These are phyloP conservation scores for Paecilomyces formosus DNA, from an alignment of 2,329 filamentous ascomycete species.

Conservation along the genomic window DNA sequence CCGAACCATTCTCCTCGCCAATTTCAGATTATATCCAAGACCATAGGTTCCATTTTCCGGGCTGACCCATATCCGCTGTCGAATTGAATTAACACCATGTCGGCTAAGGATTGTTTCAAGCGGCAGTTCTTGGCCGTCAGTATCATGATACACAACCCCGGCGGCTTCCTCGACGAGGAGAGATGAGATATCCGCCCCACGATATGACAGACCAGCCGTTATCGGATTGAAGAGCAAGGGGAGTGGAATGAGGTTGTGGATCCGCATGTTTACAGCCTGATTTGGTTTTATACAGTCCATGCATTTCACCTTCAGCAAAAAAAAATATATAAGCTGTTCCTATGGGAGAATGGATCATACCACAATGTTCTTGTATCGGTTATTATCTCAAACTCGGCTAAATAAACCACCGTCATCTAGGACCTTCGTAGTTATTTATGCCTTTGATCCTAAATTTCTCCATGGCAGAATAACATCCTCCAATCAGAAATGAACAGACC, in stretches of 20 bases:
- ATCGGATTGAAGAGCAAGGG: slow-evolving; percentile 9
- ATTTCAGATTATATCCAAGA: slow-evolving; percentile 60
- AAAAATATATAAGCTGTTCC: too few species aligned
- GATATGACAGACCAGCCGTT: slow-evolving; percentile 51
- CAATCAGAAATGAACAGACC: background rate
- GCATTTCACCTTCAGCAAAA: too few species aligned
- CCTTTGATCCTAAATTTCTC: background rate
- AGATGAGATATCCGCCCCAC: slow-evolving; percentile 65
- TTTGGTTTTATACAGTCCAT: too few species aligned
- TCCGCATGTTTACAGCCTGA: background rate
- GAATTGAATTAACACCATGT: slow-evolving; percentile 61
- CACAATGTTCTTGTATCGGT: too few species aligned
- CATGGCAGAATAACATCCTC: background rate
- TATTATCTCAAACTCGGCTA: too few species aligned
- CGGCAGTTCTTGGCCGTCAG: slow-evolving; percentile 44
- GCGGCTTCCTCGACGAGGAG: slow-evolving; percentile 54
- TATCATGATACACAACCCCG: slow-evolving; percentile 55
- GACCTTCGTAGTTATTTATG: too few species aligned
- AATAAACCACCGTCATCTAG: too few species aligned
- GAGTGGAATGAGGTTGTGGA: background rate
- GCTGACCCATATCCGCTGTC: slow-evolving; percentile 67
- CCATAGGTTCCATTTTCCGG: slow-evolving; percentile 58
- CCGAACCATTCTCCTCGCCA: slow-evolving; percentile 58
- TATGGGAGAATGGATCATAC: too few species aligned
- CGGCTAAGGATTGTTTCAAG: slow-evolving; percentile 57